These are phyloP conservation scores for Pseudohyphozyma bogoriensis DNA, from an alignment of 768 basidiomycete genomes.

Conservation along the genomic window DNA sequence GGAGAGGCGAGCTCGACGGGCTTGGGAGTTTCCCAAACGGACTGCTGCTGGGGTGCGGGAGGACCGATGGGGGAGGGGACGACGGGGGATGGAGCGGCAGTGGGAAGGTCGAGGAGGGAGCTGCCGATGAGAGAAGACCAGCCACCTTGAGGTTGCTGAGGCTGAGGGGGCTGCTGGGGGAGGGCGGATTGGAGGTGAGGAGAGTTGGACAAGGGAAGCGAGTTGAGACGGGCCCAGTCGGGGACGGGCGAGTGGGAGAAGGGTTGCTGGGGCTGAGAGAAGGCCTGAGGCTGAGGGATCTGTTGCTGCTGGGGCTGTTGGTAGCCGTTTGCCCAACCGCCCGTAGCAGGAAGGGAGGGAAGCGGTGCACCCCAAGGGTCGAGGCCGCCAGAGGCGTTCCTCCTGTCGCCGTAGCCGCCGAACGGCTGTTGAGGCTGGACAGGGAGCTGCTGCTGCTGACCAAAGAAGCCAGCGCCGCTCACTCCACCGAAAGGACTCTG, in stretches of 20 bases:
- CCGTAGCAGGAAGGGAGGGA: not conserved
- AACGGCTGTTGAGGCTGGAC: slow-evolving; percentile 4
- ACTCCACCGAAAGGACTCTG: slow-evolving; percentile 9
- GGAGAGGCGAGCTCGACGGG: not conserved
- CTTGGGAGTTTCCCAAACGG: not conserved
- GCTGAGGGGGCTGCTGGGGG: slow-evolving; percentile 17
- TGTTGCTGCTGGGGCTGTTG: slow-evolving; percentile 2
- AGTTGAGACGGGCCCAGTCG: slow-evolving; percentile 21
- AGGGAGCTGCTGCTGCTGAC: slow-evolving; percentile 4
- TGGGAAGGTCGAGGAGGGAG: slow-evolving; percentile 42
- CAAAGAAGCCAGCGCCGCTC: not conserved
- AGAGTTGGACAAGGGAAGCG: not conserved
- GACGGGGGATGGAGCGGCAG: not conserved
- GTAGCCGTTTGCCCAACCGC: not conserved
- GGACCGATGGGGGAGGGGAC: slow-evolving; percentile 20
- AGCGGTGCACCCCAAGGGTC: slow-evolving; percentile 29
- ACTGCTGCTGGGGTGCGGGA: slow-evolving; percentile 9
- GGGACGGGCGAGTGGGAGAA: not conserved
- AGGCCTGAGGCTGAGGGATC: not conserved
- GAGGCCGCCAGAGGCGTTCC: slow-evolving; percentile 2
- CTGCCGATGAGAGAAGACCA: not conserved
- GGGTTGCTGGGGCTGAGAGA: not conserved
- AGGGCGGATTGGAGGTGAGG: not conserved
- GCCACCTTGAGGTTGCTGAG: slow-evolving; percentile 34
- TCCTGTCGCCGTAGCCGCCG: slow-evolving; percentile 1